Conservation (phyloP, 2,329 filamentous ascomycete genomes). For the Penicillium sp. region DNA sequence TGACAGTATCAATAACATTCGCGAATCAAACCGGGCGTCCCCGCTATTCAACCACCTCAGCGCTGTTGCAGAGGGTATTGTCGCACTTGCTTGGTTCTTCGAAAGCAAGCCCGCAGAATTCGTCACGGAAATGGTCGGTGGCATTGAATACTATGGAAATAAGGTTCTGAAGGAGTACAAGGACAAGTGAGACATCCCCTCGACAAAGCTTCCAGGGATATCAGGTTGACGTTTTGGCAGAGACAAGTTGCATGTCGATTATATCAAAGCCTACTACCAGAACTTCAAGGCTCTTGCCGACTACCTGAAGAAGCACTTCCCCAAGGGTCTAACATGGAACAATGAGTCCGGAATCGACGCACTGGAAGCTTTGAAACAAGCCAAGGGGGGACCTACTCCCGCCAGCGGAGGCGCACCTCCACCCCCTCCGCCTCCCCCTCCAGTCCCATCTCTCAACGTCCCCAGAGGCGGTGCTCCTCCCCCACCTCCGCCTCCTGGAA, state of each 20-base stretch:
- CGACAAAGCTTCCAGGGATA: neutral
- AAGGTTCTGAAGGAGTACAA: conserved; percentile 88
- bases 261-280: conserved; percentile 88
- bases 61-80: conserved; percentile 84
- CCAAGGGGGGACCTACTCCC: conserved; percentile 45
- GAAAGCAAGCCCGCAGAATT: conserved; percentile 80
- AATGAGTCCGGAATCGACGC: conserved; percentile 67
- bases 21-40: conserved; percentile 74
- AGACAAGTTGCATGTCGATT: conserved; percentile 76
- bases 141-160: conserved; percentile 92
- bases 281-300: conserved; percentile 78
- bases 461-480: conserved; percentile 59
- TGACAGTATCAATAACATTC: conserved; percentile 71
- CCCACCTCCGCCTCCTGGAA: conserved; percentile 64
- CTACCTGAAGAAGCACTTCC: conserved; percentile 80
- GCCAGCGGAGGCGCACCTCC: conserved; percentile 38
- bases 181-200: conserved; percentile 57
- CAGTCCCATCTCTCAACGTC: conserved; percentile 46
- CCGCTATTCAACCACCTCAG: conserved; percentile 76
- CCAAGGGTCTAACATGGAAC: conserved; percentile 82
- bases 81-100: conserved; percentile 85
- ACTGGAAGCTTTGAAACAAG: conserved; percentile 62
- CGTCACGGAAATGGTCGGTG: conserved; percentile 75
- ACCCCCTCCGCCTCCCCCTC: conserved; percentile 51
- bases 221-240: conserved; percentile 45